Evolutionary conservation across 257 asterid species (phyloP), one percentile per base, ranked within the genome.

Genomic region (Solanum habrochaites): DNA sequence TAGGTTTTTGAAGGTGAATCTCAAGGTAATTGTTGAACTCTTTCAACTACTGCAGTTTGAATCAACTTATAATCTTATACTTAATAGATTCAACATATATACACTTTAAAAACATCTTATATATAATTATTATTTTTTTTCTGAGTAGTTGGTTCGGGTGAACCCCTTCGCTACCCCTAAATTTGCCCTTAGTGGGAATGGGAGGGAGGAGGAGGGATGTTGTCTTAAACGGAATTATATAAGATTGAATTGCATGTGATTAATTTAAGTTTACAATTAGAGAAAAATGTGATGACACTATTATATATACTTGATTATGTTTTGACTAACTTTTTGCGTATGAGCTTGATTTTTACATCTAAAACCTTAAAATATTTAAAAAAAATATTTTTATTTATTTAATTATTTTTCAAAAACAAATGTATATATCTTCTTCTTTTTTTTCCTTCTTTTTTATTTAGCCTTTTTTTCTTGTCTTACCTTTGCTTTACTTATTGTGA

Each of bases 291-390:
- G 4, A 52, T 20, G 3, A 35, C 8, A 72, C 3, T 35, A 10
- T 32, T 11, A 11, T 11, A 37, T 11, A 10, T 21, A 11, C 31
- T 37, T 5, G 13, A 39, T 74, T 74, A 23, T 74, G 32, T 74
- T 0, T 42, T 42, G 6, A 2, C 0, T 14, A 1, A 74, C 25
- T 2, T 0, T 14, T 74, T 2, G 1, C 0, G 3, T 11, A 3
- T 74, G 6, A 21, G 7, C 11, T 14, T 23, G 2, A 74, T 12
- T 23, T 1, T 16, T 39, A 14, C 2, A 14, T 29, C 13, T 70
- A 8, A 69, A 69, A 70, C 1, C 2, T 3, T 70, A 27, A 70
- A 16, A 16, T 31, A 31, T 47, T 47, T 4, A 20, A 1, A 12
- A 69, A 14, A 14, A 60, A 27, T 66, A 1, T 45, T 12, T 27